Base-by-base conservation (phyloP, 305 asterid genomes). In the Fraxinus sp. region DNA sequence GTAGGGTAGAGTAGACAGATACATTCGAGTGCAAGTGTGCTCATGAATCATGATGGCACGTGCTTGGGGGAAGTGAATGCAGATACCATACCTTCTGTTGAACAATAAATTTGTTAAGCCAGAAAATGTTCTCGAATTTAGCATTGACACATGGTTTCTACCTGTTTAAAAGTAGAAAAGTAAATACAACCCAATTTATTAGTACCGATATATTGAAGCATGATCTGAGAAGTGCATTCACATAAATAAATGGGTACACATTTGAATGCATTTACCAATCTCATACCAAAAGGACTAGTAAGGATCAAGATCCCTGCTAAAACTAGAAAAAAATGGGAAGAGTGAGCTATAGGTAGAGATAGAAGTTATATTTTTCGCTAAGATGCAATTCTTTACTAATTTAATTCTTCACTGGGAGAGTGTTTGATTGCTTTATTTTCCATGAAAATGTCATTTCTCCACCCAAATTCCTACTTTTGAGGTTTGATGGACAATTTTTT, bases 51-150 rank as follows among this genome's bases (percentile, higher is more conserved):
- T 35, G 74, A 7, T 36, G 32, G n/a, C 3, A 2, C 28, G 4
- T 66, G 32, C 64, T 16, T 43, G 35, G 7, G 37, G 75, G 37
- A 68, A 68, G 37, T 11, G 39, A 64, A 64, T 35, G 35, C 9
- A 52, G 68, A 24, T 18, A 22, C 30, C 86, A 79, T 86, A 92
- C 99, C 98, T 85, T 90, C 83, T 91, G 87, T 89, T 91, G 86
- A 94, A 94, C 75, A 94, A 85, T 37, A 93, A 84, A 87, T 89
- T 85, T 72, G 98, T 81, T 57, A 94, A 80, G 73, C 94, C 95
- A 79, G 95, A 84, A 82, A 93, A 91, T 11, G 85, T 83, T 87
- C 91, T 94, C 16, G 97, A 87, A 87, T 88, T 83, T 88, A 89
- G 92, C 95, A 92, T 90, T 0, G 92, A 86, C 2, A 85, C 91